A percentile compares a stretch with the other conserved stretches of the same genome.
These are phyloP conservation scores for Trichoderma sp. DNA, from an alignment of 2,329 filamentous ascomycete species.

Conservation along the genomic window DNA sequence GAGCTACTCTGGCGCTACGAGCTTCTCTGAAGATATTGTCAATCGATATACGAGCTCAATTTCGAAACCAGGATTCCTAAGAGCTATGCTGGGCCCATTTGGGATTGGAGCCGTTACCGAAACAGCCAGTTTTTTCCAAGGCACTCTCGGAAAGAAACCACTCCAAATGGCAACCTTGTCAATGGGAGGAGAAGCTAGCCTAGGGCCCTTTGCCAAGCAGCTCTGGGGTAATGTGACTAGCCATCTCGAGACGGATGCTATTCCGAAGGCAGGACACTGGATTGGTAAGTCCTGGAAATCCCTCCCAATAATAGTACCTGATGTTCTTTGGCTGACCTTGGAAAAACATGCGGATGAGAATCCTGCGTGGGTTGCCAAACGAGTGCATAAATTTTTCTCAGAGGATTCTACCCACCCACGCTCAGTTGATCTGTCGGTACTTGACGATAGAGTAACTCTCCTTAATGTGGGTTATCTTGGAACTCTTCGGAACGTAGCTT, in stretches of 20 bases:
- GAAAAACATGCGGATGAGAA: not conserved
- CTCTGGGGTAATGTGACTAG: not conserved
- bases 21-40: conserved; percentile 42
- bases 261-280: not conserved
- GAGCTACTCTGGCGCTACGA: conserved; percentile 42
- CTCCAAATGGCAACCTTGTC: conserved; percentile 28
- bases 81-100: conserved; percentile 43
- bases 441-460: not conserved
- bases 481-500: not conserved
- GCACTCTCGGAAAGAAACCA: conserved; percentile 25
- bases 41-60: conserved; percentile 42
- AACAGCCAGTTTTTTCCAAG: conserved; percentile 41
- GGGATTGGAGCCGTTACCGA: conserved; percentile 32
- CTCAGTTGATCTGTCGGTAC: not conserved
- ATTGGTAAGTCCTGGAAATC: not conserved
- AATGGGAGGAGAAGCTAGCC: conserved; percentile 33
- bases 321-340: not conserved
- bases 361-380: not conserved
- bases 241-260: not conserved
- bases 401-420: not conserved
- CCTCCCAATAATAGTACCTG: not conserved
- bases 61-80: conserved; percentile 46
- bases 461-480: not conserved
- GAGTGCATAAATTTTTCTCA: not conserved
- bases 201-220: conserved; percentile 21